Percentiles rank a stretch among this genome's conserved stretches.
Evolutionary conservation across 345 rosid species (phyloP).

Genomic region (Murraya paniculata): DNA sequence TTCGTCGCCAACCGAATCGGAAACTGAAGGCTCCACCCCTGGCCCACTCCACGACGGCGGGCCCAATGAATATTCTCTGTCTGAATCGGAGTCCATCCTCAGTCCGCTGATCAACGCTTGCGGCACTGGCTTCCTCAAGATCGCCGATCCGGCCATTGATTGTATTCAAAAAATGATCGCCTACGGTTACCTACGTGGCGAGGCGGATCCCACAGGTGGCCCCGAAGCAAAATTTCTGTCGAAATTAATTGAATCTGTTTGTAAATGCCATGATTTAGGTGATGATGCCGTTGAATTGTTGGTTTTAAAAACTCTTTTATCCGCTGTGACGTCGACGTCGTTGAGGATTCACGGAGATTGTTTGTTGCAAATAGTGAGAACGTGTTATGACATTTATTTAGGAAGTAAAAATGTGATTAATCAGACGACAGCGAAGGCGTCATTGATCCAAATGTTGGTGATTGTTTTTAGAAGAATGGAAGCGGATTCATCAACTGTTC

Average conservation of each 20-base stretch:
- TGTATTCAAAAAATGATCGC: slow-evolving; percentile 91
- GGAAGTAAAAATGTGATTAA: slow-evolving; percentile 90
- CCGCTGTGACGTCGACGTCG: slow-evolving; percentile 87
- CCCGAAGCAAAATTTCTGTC: slow-evolving; percentile 66
- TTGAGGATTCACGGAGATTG: slow-evolving; percentile 91
- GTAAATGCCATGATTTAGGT: slow-evolving; percentile 78
- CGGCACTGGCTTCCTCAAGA: slow-evolving; percentile 62
- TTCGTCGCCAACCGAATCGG: slow-evolving; percentile 43
- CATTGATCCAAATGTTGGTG: slow-evolving; percentile 92
- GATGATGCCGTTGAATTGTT: slow-evolving; percentile 78
- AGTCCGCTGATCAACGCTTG: slow-evolving; percentile 82
- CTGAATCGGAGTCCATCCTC: slow-evolving; percentile 85
- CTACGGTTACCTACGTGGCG: slow-evolving; percentile 93
- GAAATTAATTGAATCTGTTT: slow-evolving; percentile 68
- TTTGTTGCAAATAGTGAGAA: slow-evolving; percentile 81
- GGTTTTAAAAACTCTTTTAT: slow-evolving; percentile 73
- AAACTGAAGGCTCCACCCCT: slow-evolving; percentile 58
- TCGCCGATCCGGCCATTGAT: slow-evolving; percentile 90
- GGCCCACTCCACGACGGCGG: slow-evolving; percentile 93
- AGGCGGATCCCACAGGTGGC: slow-evolving; percentile 82
- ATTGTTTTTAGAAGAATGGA: slow-evolving; percentile 98
- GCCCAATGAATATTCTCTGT: slow-evolving; percentile 56
- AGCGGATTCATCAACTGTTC: slow-evolving; percentile 92
- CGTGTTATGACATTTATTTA: slow-evolving; percentile 89
- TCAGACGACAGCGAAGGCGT: slow-evolving; percentile 95